Evolutionary conservation across 495 filamentous ascomycete genomes (phyloP).

Genomic region (Filosporella fistucella): DNA sequence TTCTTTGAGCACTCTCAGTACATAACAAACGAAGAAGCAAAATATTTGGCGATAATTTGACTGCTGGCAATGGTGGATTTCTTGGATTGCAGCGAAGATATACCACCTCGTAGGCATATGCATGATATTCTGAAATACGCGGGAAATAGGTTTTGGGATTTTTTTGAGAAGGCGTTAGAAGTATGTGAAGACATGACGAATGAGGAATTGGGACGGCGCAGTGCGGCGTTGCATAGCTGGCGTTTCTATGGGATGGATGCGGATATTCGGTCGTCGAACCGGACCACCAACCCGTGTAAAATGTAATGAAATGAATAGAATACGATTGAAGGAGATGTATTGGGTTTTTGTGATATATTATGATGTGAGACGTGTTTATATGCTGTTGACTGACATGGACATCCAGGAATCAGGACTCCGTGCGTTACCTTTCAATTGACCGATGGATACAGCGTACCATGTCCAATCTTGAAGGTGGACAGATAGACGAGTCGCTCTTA

Average conservation of each 20-base stretch:
- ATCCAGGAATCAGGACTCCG: no score
- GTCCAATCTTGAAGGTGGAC: no score
- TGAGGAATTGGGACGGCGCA: background rate
- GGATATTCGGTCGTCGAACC: constrained; percentile 8
- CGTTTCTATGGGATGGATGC: constrained; percentile 15
- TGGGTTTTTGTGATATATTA: no score
- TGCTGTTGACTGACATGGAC: no score
- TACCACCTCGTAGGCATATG: background rate
- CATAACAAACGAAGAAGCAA: background rate
- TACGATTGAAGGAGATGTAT: no score
- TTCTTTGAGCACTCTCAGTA: constrained; percentile 23
- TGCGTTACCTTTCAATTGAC: no score
- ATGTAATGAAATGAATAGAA: no score
- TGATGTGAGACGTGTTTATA: no score
- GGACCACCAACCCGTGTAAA: constrained; percentile 3
- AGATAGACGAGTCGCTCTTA: no score
- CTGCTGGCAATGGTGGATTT: background rate
- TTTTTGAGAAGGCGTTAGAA: constrained; percentile 13
- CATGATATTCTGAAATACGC: background rate
- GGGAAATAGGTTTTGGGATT: background rate
- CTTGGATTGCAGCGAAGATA: background rate
- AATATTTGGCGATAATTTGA: constrained; percentile 5
- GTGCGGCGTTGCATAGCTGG: constrained; percentile 21
- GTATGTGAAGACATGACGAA: background rate
- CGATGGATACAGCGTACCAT: no score